Evolutionary conservation across 208 protist species (phyloP), one percentile per base, ranked within the genome.

Genomic region (Crithidia acanthocephali): DNA sequence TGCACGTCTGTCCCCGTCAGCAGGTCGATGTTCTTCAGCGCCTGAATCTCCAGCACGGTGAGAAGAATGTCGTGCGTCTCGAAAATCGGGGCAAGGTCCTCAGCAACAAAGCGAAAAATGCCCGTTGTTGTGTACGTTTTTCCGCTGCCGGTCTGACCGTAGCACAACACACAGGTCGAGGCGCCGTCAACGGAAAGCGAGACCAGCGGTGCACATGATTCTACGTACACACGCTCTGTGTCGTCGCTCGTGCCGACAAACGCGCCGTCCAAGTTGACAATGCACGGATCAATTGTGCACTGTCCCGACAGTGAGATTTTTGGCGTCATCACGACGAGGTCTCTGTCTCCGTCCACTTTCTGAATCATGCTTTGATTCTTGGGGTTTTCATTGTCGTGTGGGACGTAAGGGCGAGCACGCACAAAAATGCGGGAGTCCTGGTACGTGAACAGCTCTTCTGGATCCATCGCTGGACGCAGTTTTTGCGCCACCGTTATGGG

Each of bases 101-200:
- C 72, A 10, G 76, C 66, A 18, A 95, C 81, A 44, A 74, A 85
- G 40, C 79, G 69, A 52, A 98, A 84, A 51, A 95, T 83, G 52
- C 91, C 91, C 5, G 81, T 72, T 8, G 88, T 95, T 18, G 92
- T 97, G 78, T 88, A 93, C 4, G 94, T 97, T 76, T 97, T 97
- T 13, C 94, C 94, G 72, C 91, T 96, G 16, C 92, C 92, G 13
- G 94, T 98, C 74, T 98, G 94, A 0, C 94, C 94, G 71, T 98
- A 98, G 79, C 87, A 96, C 15, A 96, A 69, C 67, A 96, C 79
- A 72, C 89, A 95, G 3, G 92, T 94, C 3, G 87, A 92, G 15
- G 86, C 92, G 10, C 92, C 92, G 47, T 88, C 80, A 45, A 92
- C 85, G 11, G 89, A 87, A 16, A 96, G 81, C n/a, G 83, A 73